Percentiles rank a stretch among this genome's conserved stretches.
phyloP scores from a whole-genome alignment of 345 rosid genomes.

The Sisymbrium irio region DNA sequence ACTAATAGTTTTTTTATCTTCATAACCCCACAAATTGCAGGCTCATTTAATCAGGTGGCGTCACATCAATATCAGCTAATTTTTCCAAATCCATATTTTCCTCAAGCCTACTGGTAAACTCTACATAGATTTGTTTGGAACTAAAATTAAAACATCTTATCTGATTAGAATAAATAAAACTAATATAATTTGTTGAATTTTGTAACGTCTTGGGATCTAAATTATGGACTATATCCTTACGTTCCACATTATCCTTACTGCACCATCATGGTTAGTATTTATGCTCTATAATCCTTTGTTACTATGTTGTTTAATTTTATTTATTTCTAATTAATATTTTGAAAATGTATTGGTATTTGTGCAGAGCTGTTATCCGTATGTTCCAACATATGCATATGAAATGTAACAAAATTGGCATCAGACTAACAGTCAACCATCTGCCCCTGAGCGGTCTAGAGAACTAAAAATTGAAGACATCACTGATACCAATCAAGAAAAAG shows the following conservation, averaged over 20 bases:
- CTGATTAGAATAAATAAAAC: not conserved
- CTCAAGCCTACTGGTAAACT: not conserved
- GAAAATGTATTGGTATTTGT: not conserved
- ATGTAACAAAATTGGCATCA: not conserved
- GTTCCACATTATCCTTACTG: not conserved
- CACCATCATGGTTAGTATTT: not conserved
- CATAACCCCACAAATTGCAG: not conserved
- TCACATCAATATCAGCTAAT: not conserved
- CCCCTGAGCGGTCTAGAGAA: not conserved
- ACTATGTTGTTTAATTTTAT: not conserved
- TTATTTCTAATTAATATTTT: not conserved
- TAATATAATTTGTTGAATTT: not conserved
- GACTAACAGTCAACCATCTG: not conserved
- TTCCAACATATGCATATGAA: not conserved
- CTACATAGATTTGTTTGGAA: not conserved
- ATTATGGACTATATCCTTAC: not conserved
- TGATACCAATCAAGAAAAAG: not conserved
- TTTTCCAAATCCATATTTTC: not conserved
- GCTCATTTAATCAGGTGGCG: not conserved
- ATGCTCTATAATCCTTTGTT: not conserved
- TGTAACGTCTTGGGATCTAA: not conserved
- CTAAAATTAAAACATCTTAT: not conserved
- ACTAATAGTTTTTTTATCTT: not conserved
- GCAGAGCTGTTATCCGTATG: not conserved
- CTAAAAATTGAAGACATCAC: not conserved